Conservation (phyloP, 2,329 filamentous ascomycete genomes). For the Cladorrhinum sp. region DNA sequence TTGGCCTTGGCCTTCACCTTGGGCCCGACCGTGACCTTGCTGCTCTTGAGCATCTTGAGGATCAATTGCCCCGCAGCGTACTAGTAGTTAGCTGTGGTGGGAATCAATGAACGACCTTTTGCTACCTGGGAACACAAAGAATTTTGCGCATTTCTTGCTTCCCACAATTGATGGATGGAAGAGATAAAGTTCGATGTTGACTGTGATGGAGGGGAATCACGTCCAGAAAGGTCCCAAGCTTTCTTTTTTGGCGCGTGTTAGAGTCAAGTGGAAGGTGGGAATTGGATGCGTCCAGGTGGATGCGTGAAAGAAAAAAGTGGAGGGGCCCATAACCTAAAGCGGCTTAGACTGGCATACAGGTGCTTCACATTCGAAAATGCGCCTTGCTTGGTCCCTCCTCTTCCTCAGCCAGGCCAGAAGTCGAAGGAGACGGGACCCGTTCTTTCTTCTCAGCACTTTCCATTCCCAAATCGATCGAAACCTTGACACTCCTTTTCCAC, state of each 20-base stretch:
- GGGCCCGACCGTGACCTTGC: slow-evolving; percentile 12
- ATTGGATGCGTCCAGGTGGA: too few species aligned
- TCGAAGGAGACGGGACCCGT: slow-evolving; percentile 14
- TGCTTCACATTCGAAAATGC: slow-evolving; percentile 16
- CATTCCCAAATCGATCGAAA: slow-evolving; percentile 19
- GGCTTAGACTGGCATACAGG: neutral
- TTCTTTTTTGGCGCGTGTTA: too few species aligned
- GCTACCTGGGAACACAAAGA: neutral
- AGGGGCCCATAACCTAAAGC: neutral
- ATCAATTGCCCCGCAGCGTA: slow-evolving; percentile 18
- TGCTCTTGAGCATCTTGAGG: slow-evolving; percentile 20
- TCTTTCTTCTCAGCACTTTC: slow-evolving; percentile 20
- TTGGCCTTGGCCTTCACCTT: slow-evolving; percentile 9
- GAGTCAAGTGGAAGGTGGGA: too few species aligned
- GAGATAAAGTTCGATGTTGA: neutral
- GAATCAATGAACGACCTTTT: neutral
- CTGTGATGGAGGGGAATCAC: neutral
- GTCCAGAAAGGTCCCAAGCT: too few species aligned
- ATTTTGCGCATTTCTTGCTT: neutral
- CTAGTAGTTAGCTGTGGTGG: neutral
- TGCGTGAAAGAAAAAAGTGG: neutral
- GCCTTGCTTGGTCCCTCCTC: slow-evolving; percentile 20
- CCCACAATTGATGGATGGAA: neutral
- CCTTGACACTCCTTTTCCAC: slow-evolving; percentile 21
- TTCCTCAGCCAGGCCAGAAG: neutral